phyloP scores from a whole-genome alignment of 805 yeast genomes.

The Yueomyces sp. region DNA sequence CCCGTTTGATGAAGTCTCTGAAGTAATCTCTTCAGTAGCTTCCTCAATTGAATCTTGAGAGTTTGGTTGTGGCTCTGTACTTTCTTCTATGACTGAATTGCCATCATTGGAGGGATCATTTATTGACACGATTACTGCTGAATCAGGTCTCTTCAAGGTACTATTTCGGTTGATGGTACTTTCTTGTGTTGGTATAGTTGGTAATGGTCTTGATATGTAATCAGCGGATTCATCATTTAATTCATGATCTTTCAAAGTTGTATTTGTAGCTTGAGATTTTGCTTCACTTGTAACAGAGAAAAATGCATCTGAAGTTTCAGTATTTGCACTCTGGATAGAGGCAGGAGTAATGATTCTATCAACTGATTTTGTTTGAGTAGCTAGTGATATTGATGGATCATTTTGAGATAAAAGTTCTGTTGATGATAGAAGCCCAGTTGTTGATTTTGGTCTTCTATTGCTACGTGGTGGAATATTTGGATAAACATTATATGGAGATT shows the following conservation, averaged over 20 bases:
- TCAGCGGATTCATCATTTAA: background rate
- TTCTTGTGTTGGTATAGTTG: conserved; percentile 1
- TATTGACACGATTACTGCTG: no score
- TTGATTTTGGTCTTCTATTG: conserved; percentile 20
- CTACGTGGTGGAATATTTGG: conserved; percentile 18
- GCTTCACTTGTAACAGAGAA: conserved; percentile 14
- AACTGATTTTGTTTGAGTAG: background rate
- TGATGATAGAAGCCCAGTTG: conserved; percentile 6
- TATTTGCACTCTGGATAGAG: conserved; percentile 1
- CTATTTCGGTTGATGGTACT: no score
- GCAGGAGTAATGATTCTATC: background rate
- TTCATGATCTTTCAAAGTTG: background rate
- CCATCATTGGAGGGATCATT: background rate
- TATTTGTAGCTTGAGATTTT: conserved; percentile 3
- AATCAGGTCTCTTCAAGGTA: no score
- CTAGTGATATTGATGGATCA: background rate
- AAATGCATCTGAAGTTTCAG: conserved; percentile 10
- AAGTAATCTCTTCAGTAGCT: background rate
- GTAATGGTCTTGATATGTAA: conserved; percentile 14
- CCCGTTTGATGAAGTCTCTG: background rate
- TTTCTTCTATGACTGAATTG: background rate
- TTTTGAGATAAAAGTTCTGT: conserved; percentile 1
- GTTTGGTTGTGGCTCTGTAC: background rate
- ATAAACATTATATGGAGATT: background rate
- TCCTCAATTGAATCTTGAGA: background rate